Base-by-base conservation (phyloP, 2,329 filamentous ascomycete genomes). In the Pyrenochaeta sp. region DNA sequence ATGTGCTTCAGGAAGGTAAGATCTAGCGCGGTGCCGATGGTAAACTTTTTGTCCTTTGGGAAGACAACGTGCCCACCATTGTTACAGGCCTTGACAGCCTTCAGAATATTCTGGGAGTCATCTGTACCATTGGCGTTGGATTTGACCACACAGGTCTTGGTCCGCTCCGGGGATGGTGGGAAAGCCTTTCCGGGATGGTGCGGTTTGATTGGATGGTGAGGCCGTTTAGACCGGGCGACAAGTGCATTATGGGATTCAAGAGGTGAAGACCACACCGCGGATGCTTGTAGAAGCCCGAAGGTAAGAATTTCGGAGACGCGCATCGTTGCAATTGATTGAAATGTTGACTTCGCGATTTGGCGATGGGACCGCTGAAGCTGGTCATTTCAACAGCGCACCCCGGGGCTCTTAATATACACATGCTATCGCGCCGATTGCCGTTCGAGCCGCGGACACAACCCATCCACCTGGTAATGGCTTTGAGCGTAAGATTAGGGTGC, bases 1-100 rank as follows among this genome's bases (percentile, higher is more conserved):
- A 90, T 80, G 58, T 84, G 78, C 37, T 85, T 78, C 15, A 90
- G 75, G 68, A 87, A 89, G 0, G 85, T 88, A 61, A 90, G 72
- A 62, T 90, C 85, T 30, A 90, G 68, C 0, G 87, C 85, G 0
- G 85, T 89, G 12, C 82, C 86, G 55, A 90, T 82, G 1, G 80
- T 84, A 67, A 90, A 90, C 3, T 78, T 79, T 51, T 79, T 76
- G 27, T 83, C 82, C 15, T 77, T 75, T 2, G 81, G 77, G 41
- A 90, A 84, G 1, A 89, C 77, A 4, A 88, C 82, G 11, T 83
- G 84, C 7, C 87, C 87, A 10, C 86, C 86, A 54, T 85, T 75
- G 63, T 89, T 89, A 73, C 87, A 89, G 51, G 79, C 64, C 39
- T 85, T 75, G 49, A 88, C 73, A 0, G 86, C 85, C 1, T 77